A percentile compares a stretch with the other conserved stretches of the same genome.
Conservation (phyloP, 1,284 basidiomycete genomes). For the Fomitopsis schrenkii region DNA sequence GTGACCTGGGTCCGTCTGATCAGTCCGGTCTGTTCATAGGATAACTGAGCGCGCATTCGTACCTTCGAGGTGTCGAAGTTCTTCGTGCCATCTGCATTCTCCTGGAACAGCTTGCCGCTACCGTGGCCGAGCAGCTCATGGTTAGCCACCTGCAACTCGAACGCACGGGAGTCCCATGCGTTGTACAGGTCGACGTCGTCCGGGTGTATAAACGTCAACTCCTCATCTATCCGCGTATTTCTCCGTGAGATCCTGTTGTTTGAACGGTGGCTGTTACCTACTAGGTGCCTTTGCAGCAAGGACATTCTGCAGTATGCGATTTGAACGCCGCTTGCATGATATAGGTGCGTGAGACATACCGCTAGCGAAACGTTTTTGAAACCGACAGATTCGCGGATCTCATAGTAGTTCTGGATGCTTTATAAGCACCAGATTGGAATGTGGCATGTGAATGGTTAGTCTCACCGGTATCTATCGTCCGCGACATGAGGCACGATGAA, state of each 20-base stretch:
- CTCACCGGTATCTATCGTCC: slow-evolving; percentile 55
- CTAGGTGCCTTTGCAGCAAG: slow-evolving; percentile 81
- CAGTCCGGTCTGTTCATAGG: neutral
- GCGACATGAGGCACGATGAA: neutral
- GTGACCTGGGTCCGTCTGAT: slow-evolving; percentile 44
- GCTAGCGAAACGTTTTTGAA: slow-evolving; percentile 84
- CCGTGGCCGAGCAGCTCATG: slow-evolving; percentile 81
- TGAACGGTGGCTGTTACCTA: slow-evolving; percentile 27
- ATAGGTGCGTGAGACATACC: slow-evolving; percentile 32
- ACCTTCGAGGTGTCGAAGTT: slow-evolving; percentile 75
- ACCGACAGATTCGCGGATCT: slow-evolving; percentile 72
- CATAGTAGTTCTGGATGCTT: slow-evolving; percentile 62
- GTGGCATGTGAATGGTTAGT: neutral
- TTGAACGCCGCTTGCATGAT: neutral
- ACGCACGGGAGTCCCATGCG: slow-evolving; percentile 70
- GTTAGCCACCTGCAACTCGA: slow-evolving; percentile 84
- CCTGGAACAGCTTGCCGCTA: slow-evolving; percentile 77
- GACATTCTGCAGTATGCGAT: slow-evolving; percentile 50
- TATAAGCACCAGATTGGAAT: neutral
- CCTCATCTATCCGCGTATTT: slow-evolving; percentile 49
- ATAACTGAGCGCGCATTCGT: neutral
- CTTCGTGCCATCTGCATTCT: slow-evolving; percentile 66
- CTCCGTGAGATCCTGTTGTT: neutral
- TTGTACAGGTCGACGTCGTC: slow-evolving; percentile 68
- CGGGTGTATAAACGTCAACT: slow-evolving; percentile 76